Percentiles rank a stretch among this genome's conserved stretches.
Evolutionary conservation across 2,329 filamentous ascomycete species (phyloP).

Genomic region (Penicillium sclerotiorum): DNA sequence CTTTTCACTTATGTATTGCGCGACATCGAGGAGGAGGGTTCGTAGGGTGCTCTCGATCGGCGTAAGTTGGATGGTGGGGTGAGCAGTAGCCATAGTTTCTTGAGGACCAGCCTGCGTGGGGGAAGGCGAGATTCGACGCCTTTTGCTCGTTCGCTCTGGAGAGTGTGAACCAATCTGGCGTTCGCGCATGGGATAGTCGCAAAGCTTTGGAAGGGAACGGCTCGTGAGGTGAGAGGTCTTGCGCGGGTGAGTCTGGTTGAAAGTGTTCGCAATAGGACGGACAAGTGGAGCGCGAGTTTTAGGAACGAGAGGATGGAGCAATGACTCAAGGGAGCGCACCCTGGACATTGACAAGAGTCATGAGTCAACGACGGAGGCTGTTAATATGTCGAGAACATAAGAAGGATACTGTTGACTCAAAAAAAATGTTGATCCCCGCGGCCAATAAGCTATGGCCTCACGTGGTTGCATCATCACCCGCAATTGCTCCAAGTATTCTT

Average conservation of each 20-base stretch:
- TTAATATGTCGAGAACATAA: neutral
- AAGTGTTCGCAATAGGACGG: conserved; percentile 16
- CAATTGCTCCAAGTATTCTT: neutral
- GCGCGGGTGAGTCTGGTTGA: conserved; percentile 8
- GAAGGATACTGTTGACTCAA: conserved; percentile 11
- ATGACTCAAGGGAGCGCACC: conserved; percentile 15
- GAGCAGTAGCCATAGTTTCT: conserved; percentile 27
- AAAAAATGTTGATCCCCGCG: conserved; percentile 19
- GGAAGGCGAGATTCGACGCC: conserved; percentile 33
- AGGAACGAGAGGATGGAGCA: conserved; percentile 19
- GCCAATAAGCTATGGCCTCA: conserved; percentile 25
- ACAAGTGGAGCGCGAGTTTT: conserved; percentile 15
- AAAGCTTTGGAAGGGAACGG: conserved; percentile 10
- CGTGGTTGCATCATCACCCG: conserved; percentile 28
- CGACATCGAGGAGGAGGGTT: conserved; percentile 79
- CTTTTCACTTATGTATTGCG: conserved; percentile 59
- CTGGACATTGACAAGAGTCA: conserved; percentile 26
- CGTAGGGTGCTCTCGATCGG: conserved; percentile 72
- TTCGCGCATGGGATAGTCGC: conserved; percentile 31
- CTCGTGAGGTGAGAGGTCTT: conserved; percentile 16
- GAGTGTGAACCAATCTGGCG: conserved; percentile 19
- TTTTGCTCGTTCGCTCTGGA: conserved; percentile 33
- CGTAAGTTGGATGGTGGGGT: conserved; percentile 62
- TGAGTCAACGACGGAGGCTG: conserved; percentile 4
- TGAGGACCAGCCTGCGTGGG: conserved; percentile 23